Base-by-base conservation (phyloP, 768 basidiomycete genomes). In the Trametes punicea region DNA sequence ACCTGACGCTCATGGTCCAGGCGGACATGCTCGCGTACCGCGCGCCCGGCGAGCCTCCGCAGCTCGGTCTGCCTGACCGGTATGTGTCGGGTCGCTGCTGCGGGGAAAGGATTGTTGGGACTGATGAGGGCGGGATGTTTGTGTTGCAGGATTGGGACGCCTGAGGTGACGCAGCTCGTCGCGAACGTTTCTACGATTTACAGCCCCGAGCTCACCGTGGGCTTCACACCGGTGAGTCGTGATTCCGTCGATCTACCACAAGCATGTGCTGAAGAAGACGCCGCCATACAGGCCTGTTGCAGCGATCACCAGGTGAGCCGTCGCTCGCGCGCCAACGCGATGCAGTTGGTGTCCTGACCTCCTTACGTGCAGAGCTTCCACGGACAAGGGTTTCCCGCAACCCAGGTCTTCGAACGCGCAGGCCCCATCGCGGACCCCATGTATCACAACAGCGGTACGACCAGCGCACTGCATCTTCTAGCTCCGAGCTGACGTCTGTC, bases 1-100 rank as follows among this genome's bases (percentile, higher is more conserved):
- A 91, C 61, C 72, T 96, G 42, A 82, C 87, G 1, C 66, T 96
- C 30, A 90, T 95, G 81, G 77, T 95, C 46, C 94, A 96, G 69
- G 90, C 90, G 0, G 94, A 97, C 64, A 96, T 96, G 94, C 78
- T 90, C 38, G 94, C 83, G 0, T 96, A 93, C 68, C 90, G 84
- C 58, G 83, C 75, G 18, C 81, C 83, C 0, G 80, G 79, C 25
- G 94, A 97, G 72, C 90, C 90, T 11, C 69, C 80, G 2, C 94
- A 97, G 67, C 79, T 97, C 8, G 93, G 89, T 16, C 78, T 94
- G 30, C 92, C 94, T 8, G 78, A 79, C 21, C 59, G 64, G 90
- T 93, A 47, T 48, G 82, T 74, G 21, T n/a, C 46, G 16, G 15
- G 45, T 21, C 5, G 45, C 39, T 20, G 11, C 9, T 23, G 10